A percentile compares a stretch with the other conserved stretches of the same genome.
Conservation (phyloP, 2,329 filamentous ascomycete species). For the Aspergillus sp. region DNA sequence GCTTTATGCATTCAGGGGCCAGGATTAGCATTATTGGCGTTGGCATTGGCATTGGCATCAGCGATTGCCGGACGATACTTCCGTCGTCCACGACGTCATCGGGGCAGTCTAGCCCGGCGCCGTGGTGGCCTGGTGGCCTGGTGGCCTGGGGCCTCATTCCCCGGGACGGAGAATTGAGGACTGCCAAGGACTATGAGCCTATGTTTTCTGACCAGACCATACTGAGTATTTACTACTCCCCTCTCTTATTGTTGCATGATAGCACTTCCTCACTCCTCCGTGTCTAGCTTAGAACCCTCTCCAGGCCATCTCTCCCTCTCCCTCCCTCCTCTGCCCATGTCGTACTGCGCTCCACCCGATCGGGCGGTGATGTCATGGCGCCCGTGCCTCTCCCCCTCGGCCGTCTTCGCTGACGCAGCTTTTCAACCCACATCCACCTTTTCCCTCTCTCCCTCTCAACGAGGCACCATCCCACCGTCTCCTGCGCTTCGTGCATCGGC, state of each 20-base stretch:
- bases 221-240: too few relatives aligned
- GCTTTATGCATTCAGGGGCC: too few relatives aligned
- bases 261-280: too few relatives aligned
- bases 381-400: neutral
- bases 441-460: neutral
- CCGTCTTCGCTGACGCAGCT: neutral
- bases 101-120: neutral
- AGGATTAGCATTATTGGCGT: neutral
- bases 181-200: too few relatives aligned
- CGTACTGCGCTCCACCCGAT: neutral
- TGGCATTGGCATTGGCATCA: neutral
- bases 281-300: too few relatives aligned
- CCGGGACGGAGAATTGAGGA: too few relatives aligned
- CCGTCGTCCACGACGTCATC: neutral
- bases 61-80: neutral
- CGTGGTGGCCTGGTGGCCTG: neutral
- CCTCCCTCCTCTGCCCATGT: too few relatives aligned
- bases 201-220: too few relatives aligned
- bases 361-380: neutral
- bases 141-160: too few relatives aligned
- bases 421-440: neutral
- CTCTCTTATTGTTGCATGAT: too few relatives aligned
- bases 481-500: conserved; percentile 8
- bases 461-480: neutral
- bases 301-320: too few relatives aligned